phyloP scores from a whole-genome alignment of 352 stramenopile species.

The Phytophthora hybrid region DNA sequence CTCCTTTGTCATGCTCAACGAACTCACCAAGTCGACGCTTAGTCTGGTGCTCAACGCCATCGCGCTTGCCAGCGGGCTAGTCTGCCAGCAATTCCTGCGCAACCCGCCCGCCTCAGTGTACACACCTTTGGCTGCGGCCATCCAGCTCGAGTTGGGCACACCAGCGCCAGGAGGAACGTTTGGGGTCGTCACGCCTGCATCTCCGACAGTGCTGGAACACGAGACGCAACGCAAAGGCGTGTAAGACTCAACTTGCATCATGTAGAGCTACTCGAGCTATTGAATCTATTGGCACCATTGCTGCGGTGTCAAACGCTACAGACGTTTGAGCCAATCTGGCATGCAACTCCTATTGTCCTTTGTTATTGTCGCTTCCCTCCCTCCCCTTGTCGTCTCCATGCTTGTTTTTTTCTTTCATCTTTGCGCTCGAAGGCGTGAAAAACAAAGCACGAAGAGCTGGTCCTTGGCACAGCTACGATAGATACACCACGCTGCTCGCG shows the following conservation, averaged over 20 bases:
- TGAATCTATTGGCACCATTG: constrained; percentile 21
- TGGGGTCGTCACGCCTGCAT: constrained; percentile 30
- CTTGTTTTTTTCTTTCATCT: neutral
- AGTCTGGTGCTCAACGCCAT: constrained; percentile 64
- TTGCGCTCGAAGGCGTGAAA: no score
- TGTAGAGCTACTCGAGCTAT: constrained; percentile 11
- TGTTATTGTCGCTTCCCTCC: constrained; percentile 20
- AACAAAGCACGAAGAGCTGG: no score
- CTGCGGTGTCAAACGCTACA: constrained; percentile 3
- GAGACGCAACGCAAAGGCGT: constrained; percentile 31
- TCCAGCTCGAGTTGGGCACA: constrained; percentile 39
- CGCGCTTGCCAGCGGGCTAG: constrained; percentile 55
- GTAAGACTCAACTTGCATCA: constrained; percentile 6
- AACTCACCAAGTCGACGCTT: constrained; percentile 66
- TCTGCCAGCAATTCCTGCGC: constrained; percentile 69
- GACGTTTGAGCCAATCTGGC: constrained; percentile 8
- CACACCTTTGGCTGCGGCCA: constrained; percentile 40
- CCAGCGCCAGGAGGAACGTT: constrained; percentile 28
- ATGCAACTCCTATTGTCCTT: constrained; percentile 30
- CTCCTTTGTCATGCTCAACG: constrained; percentile 71
- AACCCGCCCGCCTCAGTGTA: constrained; percentile 48
- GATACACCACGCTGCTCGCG: constrained; percentile 26
- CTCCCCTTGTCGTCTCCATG: neutral
- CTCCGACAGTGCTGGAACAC: constrained; percentile 21
- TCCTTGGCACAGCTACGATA: constrained; percentile 25